Evolutionary conservation across 129 eudicot species (phyloP).

Genomic region (Lonicera japonica): DNA sequence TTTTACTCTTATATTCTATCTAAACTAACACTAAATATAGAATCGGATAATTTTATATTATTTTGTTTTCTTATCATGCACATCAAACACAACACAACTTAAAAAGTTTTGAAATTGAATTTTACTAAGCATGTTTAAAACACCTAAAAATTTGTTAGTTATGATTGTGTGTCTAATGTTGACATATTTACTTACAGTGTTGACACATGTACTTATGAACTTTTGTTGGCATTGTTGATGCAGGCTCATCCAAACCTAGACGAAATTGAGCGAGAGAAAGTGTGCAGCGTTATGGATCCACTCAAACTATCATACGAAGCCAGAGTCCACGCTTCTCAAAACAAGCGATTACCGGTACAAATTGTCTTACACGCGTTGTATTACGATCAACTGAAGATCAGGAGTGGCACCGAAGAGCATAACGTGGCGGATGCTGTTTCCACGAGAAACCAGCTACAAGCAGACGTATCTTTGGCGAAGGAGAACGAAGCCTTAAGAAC

Average conservation of each 20-base stretch:
- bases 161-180: no score
- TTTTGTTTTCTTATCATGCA: no score
- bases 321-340: slow-evolving; percentile 91
- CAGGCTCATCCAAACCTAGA: slow-evolving; percentile 93
- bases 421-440: slow-evolving; percentile 29
- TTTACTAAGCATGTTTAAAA: no score
- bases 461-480: slow-evolving; percentile 67
- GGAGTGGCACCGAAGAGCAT: slow-evolving; percentile 52
- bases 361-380: slow-evolving; percentile 87
- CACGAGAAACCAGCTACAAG: slow-evolving; percentile 60
- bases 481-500: slow-evolving; percentile 79
- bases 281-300: slow-evolving; percentile 88
- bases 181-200: no score
- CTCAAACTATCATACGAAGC: slow-evolving; percentile 87
- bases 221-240: background rate
- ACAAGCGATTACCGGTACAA: slow-evolving; percentile 87
- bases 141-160: no score
- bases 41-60: no score
- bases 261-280: slow-evolving; percentile 93
- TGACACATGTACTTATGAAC: background rate
- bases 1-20: no score
- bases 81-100: no score
- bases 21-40: no score
- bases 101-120: no score
- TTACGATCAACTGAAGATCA: slow-evolving; percentile 72